Evolutionary conservation across 2,329 filamentous ascomycete genomes (phyloP).

Genomic region (Talaromyces sp.): DNA sequence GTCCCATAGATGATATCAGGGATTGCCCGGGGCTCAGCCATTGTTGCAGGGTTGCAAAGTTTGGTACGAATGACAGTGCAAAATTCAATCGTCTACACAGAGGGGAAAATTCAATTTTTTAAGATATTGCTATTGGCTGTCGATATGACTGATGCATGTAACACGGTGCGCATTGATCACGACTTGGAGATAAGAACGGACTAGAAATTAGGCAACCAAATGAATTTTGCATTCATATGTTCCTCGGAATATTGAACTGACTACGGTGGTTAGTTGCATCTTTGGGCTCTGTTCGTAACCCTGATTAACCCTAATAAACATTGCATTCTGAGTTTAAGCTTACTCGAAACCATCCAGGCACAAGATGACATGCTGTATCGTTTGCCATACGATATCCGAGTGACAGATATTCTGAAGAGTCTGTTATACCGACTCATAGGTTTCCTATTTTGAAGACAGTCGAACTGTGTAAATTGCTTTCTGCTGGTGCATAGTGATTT

Average conservation of each 20-base stretch:
- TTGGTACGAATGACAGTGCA: too few species aligned
- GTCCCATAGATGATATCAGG: slow-evolving; percentile 9
- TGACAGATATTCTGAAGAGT: neutral
- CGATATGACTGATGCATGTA: neutral
- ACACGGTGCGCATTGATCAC: neutral
- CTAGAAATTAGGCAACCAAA: neutral
- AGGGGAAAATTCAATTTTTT: neutral
- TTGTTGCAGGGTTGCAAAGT: neutral
- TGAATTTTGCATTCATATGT: neutral
- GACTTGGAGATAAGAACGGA: neutral
- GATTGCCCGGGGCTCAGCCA: neutral
- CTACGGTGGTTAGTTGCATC: neutral
- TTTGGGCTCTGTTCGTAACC: neutral
- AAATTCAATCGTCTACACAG: too few species aligned
- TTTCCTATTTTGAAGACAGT: too few species aligned
- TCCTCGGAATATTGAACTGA: too few species aligned
- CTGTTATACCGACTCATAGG: too few species aligned
- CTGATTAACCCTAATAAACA: neutral
- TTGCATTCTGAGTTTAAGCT: too few species aligned
- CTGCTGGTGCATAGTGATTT: too few species aligned
- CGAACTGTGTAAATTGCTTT: too few species aligned
- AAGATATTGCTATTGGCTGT: neutral
- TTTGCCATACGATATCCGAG: too few species aligned
- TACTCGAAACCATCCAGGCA: neutral
- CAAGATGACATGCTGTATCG: too few species aligned